A percentile compares a stretch with the other conserved stretches of the same genome.
Evolutionary conservation across 2,329 filamentous ascomycete species (phyloP).

Genomic region (Cladosporium sp.): DNA sequence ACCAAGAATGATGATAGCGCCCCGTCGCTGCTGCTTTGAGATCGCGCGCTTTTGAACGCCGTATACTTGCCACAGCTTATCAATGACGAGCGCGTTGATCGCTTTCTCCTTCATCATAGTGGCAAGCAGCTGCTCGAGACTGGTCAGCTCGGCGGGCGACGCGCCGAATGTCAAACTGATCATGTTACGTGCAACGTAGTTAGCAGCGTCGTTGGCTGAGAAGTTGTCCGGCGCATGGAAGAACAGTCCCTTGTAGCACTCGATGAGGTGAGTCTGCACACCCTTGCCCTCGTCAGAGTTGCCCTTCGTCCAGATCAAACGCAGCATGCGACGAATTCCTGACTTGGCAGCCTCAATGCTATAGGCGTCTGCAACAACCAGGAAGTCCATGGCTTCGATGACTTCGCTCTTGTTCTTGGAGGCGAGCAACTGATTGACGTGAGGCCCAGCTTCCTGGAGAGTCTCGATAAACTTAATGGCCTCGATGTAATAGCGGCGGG

Average conservation of each 20-base stretch:
- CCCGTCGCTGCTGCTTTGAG: constrained; percentile 84
- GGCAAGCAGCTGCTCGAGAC: constrained; percentile 87
- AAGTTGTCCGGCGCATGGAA: constrained; percentile 93
- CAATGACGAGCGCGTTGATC: constrained; percentile 80
- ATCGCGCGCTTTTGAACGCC: constrained; percentile 92
- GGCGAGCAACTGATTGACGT: constrained; percentile 83
- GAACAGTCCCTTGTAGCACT: constrained; percentile 93
- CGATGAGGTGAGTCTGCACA: constrained; percentile 93
- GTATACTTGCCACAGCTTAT: constrained; percentile 97
- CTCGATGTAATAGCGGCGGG: constrained; percentile 88
- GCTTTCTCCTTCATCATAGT: constrained; percentile 97
- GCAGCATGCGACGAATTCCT: constrained; percentile 92
- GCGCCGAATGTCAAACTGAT: constrained; percentile 97
- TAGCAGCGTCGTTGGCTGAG: constrained; percentile 84
- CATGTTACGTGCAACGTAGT: constrained; percentile 97
- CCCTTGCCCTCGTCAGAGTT: constrained; percentile 99
- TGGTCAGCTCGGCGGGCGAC: constrained; percentile 91
- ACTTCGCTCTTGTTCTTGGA: constrained; percentile 98
- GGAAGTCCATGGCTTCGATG: constrained; percentile 98
- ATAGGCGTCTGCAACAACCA: constrained; percentile 92
- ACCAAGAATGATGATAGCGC: constrained; percentile 92
- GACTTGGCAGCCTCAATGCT: constrained; percentile 90
- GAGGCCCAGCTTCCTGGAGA: constrained; percentile 76
- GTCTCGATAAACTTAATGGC: constrained; percentile 92
- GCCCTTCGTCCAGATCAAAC: constrained; percentile 98